Evolutionary conservation across 495 filamentous ascomycete genomes (phyloP), one percentile per base, ranked within the genome.

Genomic region (Xylaria flabelliformis): DNA sequence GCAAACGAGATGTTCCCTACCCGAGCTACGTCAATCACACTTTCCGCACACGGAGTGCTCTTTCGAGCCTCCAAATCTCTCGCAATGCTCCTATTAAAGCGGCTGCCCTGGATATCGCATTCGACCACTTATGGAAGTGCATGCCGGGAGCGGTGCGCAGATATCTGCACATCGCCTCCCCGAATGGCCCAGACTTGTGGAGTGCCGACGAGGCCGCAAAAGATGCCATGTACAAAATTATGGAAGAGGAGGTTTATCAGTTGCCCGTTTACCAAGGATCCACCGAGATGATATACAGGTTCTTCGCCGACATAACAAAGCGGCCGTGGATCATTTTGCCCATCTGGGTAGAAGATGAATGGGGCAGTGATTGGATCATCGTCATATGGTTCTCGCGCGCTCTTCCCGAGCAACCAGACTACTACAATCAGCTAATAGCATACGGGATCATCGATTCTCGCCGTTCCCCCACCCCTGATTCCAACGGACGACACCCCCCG

Each of bases 301-400:
- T 65, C 17, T 74, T 56, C 34, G 29, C 17, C 4, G 21, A 72
- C 3, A 29, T 78, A 17, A 79, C 72, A 68, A 56, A 24, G 24
- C 72, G 68, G 26, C 74, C 71, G 0, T 76, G 72, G 71, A 44
- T 69, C 15, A 56, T 79, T 12, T 75, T 76, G 76, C 77, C 77
- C 10, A 32, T 79, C 41, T 79, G 73, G 71, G 69, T 79, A 3
- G 77, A 79, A 63, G 77, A 79, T n/a, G 10, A 74, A 13, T 76
- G 67, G 62, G 77, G 77, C 2, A 59, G 39, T 17, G 76, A 78
- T 42, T 79, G 34, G 12, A 55, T 79, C 4, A 39, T 74, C 46
- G 55, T 73, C 7, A 50, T 74, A 12, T 79, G 72, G 75, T 67
- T 64, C 21, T 50, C 74, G 13, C 7, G 46, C 3, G 4, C 10